A percentile compares a stretch with the other conserved stretches of the same genome.
Evolutionary conservation across 768 basidiomycete species (phyloP).

Genomic region (Obba rivulosa): DNA sequence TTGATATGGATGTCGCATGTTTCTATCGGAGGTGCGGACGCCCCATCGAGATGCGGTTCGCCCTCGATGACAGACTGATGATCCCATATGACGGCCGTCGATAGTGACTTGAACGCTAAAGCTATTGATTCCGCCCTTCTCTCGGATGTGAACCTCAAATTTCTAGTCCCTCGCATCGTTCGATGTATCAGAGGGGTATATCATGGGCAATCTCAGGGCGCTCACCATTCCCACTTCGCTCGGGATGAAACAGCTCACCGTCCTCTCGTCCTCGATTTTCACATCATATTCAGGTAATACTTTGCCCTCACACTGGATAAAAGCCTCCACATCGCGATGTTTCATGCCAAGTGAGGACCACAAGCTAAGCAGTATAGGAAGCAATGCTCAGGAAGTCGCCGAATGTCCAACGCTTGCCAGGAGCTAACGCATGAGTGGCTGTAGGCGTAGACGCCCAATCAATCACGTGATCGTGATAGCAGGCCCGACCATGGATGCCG

Average conservation of each 20-base stretch:
- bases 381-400: too few species aligned
- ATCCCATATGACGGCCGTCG: not conserved
- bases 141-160: constrained; percentile 1
- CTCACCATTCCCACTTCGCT: constrained; percentile 13
- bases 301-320: constrained; percentile 1
- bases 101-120: not conserved
- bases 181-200: not conserved
- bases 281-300: constrained; percentile 3
- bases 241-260: constrained; percentile 6
- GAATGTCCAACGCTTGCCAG: too few species aligned
- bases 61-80: not conserved
- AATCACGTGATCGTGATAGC: too few species aligned
- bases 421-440: too few species aligned
- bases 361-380: too few species aligned
- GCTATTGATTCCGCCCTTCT: not conserved
- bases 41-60: not conserved
- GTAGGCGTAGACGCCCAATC: too few species aligned
- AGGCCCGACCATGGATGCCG: too few species aligned
- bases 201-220: not conserved
- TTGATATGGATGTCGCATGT: constrained; percentile 1
- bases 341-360: not conserved
- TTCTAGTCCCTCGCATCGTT: not conserved
- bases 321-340: constrained; percentile 3
- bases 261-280: constrained; percentile 4
- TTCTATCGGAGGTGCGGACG: not conserved